phyloP scores from a whole-genome alignment of 78 protist genomes.

The Protostelium mycophagum region DNA sequence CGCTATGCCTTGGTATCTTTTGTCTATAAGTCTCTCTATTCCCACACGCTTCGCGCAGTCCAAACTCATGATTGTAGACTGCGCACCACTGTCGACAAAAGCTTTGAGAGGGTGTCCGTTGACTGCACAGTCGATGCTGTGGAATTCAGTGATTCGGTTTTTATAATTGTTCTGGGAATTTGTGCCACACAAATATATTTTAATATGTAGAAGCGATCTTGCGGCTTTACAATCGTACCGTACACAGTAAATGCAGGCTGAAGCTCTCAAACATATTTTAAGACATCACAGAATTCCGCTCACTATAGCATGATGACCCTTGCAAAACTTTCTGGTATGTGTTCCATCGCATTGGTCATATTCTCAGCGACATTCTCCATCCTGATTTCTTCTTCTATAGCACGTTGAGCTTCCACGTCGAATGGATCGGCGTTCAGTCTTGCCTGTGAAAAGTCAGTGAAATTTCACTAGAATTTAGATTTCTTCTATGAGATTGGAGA shows the following conservation, averaged over 20 bases:
- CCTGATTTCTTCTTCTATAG: constrained; percentile 43
- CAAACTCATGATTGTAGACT: constrained; percentile 64
- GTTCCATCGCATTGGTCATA: constrained; percentile 67
- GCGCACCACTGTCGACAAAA: constrained; percentile 84
- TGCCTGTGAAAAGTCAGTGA: neutral
- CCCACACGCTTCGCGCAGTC: constrained; percentile 69
- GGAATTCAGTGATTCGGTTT: no score
- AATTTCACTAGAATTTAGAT: neutral
- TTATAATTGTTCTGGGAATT: no score
- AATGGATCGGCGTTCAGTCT: constrained; percentile 39
- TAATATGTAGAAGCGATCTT: no score
- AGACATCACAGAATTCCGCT: no score
- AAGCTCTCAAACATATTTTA: no score
- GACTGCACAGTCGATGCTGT: constrained; percentile 35
- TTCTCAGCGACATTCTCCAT: constrained; percentile 59
- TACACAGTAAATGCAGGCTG: no score
- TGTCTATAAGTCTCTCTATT: constrained; percentile 63
- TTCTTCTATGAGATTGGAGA: no score
- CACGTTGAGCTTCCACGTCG: constrained; percentile 44
- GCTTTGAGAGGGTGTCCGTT: constrained; percentile 63
- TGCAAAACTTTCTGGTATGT: constrained; percentile 78
- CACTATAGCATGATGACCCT: constrained; percentile 74
- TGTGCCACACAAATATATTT: no score
- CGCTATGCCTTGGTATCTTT: constrained; percentile 72
- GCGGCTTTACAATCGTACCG: no score